A percentile compares a stretch with the other conserved stretches of the same genome.
Conservation (phyloP, 352 stramenopile species). For the Saprolegnia parasitica region DNA sequence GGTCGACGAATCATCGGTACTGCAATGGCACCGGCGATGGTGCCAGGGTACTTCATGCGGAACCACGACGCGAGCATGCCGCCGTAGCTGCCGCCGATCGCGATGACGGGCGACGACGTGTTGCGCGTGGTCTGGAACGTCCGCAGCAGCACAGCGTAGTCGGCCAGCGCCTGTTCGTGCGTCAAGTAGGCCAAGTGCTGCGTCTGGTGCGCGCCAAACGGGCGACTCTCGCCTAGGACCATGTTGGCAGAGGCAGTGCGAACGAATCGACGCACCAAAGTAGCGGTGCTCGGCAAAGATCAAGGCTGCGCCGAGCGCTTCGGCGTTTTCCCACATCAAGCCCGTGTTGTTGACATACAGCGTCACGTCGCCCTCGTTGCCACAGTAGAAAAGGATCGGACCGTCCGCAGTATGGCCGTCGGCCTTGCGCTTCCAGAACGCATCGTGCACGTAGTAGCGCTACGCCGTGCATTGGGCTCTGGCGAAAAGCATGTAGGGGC, state of each 20-base stretch:
- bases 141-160: constrained; percentile 87
- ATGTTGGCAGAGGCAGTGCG: not conserved
- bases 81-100: constrained; percentile 94
- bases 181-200: constrained; percentile 79
- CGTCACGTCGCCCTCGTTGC: constrained; percentile 94
- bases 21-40: constrained; percentile 90
- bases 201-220: constrained; percentile 67
- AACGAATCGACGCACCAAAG: constrained; percentile 53
- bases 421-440: constrained; percentile 52
- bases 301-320: constrained; percentile 81
- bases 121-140: constrained; percentile 64
- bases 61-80: constrained; percentile 95
- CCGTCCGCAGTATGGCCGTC: constrained; percentile 34
- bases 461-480: constrained; percentile 50
- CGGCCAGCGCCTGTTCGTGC: constrained; percentile 91
- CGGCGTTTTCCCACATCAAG: constrained; percentile 94
- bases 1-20: constrained; percentile 6
- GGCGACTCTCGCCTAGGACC: constrained; percentile 58
- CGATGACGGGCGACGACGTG: constrained; percentile 69
- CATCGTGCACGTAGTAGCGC: constrained; percentile 87
- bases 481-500: not conserved
- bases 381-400: constrained; percentile 91
- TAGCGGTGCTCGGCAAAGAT: constrained; percentile 97
- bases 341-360: constrained; percentile 95
- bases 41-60: constrained; percentile 92